Conservation (phyloP, 176 grass and related monocot species). For the Leersia perrieri region DNA sequence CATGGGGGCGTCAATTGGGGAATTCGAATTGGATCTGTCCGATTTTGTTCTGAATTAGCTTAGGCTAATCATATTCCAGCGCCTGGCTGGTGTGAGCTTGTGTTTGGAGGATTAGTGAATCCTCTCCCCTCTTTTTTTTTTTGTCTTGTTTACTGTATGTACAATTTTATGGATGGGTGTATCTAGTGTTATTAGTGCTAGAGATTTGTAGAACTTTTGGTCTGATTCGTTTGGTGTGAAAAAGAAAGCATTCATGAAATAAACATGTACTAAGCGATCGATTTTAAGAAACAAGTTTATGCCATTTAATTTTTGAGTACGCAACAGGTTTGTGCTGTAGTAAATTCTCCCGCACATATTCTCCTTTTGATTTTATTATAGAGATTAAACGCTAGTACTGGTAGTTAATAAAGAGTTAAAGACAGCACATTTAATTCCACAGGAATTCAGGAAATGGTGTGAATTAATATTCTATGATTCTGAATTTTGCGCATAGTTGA, state of each 20-base stretch:
- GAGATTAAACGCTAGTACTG: background rate
- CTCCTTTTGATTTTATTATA: background rate
- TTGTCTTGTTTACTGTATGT: background rate
- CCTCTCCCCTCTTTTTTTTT: too few relatives aligned
- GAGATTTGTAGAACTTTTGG: background rate
- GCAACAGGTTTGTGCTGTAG: background rate
- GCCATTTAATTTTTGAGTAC: background rate
- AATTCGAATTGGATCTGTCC: slow-evolving; percentile 21
- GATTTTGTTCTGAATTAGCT: background rate
- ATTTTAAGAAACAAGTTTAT: background rate
- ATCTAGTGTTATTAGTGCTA: background rate
- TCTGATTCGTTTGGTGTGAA: background rate
- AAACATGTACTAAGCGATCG: background rate
- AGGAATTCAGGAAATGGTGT: too few relatives aligned
- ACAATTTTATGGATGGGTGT: background rate
- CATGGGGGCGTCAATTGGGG: background rate
- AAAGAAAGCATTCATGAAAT: background rate
- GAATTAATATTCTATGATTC: background rate
- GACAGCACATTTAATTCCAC: background rate
- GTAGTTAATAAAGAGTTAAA: background rate
- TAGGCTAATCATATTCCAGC: background rate
- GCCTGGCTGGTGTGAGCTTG: background rate
- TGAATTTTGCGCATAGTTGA: background rate
- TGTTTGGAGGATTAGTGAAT: background rate
- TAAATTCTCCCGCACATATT: background rate